Evolutionary conservation across 163 green algal genomes (phyloP), one percentile per base, ranked within the genome.

Genomic region (Scenedesmus sp.): DNA sequence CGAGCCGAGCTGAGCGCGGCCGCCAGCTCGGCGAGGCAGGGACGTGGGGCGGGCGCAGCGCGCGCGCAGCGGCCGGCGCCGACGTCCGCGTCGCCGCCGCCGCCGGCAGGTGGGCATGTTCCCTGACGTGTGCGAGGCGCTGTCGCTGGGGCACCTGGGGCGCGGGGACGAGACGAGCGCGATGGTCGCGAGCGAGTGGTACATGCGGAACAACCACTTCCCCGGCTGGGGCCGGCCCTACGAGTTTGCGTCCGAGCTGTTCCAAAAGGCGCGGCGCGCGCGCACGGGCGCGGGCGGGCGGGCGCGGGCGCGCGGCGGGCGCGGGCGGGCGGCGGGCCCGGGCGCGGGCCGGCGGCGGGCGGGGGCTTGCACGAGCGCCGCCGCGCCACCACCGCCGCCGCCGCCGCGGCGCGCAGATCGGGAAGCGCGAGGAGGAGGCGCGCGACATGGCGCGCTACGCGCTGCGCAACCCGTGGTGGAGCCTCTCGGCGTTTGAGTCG

Each of bases 141-240:
- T 96, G 64, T 84, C 86, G 13, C 45, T 73, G 6, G 85, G 82
- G 0, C 91, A 96, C 81, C n/a, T 94, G 26, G 50, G 57, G 2
- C 60, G 60, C 10, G 78, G 78, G 60, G 91, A 94, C 80, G 45
- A 33, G 3, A 91, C 91, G 70, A 92, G 84, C 2, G 88, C 86
- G 3, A 83, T 94, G 26, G 89, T 94, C 51, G 89, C 92, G 11
- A 85, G 77, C 2, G 92, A 96, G 70, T 96, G 91, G 90, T 96
- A 95, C 88, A 96, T 94, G 90, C 86, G 92, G 11, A 87, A 86
- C 62, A 80, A 82, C 31, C 83, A 92, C 69, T 94, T 96, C 75
- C 83, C 84, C 0, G 89, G 90, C 15, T 96, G 91, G 91, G 92
- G 75, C 1, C 82, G 91, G 20, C 92, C 92, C 0, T 95, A 91